phyloP scores from a whole-genome alignment of 176 grass and related monocot genomes.

The Elymus sibiricus region DNA sequence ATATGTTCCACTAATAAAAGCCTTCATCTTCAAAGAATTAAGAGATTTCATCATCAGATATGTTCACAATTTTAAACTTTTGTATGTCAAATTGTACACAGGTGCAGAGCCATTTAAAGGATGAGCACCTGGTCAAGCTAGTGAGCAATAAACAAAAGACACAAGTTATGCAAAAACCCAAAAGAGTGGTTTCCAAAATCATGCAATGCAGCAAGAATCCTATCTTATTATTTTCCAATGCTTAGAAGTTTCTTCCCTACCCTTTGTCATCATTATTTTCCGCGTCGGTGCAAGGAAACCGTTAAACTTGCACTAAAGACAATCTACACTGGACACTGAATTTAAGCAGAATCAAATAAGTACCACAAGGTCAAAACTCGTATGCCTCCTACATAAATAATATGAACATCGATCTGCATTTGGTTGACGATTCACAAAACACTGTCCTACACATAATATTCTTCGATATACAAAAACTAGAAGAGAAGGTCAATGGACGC shows the following conservation, averaged over 20 bases:
- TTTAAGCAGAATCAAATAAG: conserved; percentile 3
- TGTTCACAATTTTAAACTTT: background rate
- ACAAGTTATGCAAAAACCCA: background rate
- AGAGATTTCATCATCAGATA: background rate
- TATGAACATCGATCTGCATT: background rate
- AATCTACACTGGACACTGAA: background rate
- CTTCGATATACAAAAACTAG: background rate
- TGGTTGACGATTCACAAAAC: background rate
- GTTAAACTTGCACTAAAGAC: conserved; percentile 12
- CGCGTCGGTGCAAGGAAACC: background rate
- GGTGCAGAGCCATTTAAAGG: background rate
- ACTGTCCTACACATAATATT: background rate
- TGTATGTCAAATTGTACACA: background rate
- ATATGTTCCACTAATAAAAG: background rate
- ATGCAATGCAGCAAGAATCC: background rate
- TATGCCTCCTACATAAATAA: background rate
- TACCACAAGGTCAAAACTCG: background rate
- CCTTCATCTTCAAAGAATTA: background rate
- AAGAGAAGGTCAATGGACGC: background rate
- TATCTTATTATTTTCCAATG: conserved; percentile 8
- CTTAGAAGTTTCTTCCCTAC: background rate
- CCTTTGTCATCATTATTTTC: conserved; percentile 10
- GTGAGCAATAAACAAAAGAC: background rate
- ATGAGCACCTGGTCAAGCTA: background rate
- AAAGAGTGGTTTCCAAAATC: background rate